These are phyloP conservation scores for Zymoseptoria tritici DNA, from an alignment of 2,329 filamentous ascomycete genomes.

Conservation along the genomic window DNA sequence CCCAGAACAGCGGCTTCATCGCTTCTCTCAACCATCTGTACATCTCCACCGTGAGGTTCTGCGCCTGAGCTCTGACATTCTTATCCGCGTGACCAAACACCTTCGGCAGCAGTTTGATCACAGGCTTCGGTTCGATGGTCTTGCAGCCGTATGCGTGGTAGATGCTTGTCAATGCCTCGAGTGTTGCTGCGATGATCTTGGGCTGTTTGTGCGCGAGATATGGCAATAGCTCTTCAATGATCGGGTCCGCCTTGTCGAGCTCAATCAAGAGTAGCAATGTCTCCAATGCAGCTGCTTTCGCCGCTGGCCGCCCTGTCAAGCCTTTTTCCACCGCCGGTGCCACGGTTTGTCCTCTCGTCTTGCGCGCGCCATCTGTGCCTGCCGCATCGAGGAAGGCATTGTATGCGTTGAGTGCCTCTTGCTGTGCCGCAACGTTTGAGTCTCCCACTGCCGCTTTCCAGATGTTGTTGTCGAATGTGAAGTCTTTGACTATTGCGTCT, in stretches of 20 bases:
- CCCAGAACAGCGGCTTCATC: slow-evolving; percentile 98
- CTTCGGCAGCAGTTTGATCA: slow-evolving; percentile 81
- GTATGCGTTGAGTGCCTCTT: slow-evolving; percentile 80
- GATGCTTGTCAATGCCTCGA: slow-evolving; percentile 71
- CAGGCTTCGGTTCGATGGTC: slow-evolving; percentile 82
- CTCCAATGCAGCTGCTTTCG: slow-evolving; percentile 80
- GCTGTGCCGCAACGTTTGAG: slow-evolving; percentile 93
- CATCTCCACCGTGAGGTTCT: slow-evolving; percentile 83
- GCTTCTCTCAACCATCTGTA: slow-evolving; percentile 96
- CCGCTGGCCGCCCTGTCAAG: slow-evolving; percentile 78
- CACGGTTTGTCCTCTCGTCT: slow-evolving; percentile 68
- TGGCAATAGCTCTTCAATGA: slow-evolving; percentile 85
- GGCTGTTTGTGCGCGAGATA: slow-evolving; percentile 80
- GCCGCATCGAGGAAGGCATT: slow-evolving; percentile 91
- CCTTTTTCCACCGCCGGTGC: slow-evolving; percentile 84
- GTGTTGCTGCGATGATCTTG: slow-evolving; percentile 71
- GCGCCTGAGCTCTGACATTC: slow-evolving; percentile 90
- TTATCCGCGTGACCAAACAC: slow-evolving; percentile 96
- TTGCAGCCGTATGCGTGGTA: slow-evolving; percentile 95
- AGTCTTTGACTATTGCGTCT: slow-evolving; percentile 79
- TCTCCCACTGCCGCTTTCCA: slow-evolving; percentile 93
- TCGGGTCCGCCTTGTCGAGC: slow-evolving; percentile 72
- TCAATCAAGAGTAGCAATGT: slow-evolving; percentile 84
- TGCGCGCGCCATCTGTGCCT: slow-evolving; percentile 59
- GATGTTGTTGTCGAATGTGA: slow-evolving; percentile 71